phyloP scores from a whole-genome alignment of 345 rosid genomes.

The Lepidium sativum region DNA sequence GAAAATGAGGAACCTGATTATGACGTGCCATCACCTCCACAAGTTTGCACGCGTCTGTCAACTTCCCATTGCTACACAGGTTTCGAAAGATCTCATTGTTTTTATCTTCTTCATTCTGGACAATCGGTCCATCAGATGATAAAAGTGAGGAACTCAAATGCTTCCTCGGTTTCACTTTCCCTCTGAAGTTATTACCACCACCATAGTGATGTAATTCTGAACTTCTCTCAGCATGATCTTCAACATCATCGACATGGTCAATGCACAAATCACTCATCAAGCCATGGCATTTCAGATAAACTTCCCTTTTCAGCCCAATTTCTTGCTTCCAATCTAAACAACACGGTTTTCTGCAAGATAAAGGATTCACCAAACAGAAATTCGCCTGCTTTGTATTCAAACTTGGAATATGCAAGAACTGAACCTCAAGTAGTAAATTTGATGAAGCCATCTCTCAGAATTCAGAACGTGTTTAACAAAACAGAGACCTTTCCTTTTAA shows the following conservation, averaged over 20 bases:
- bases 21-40: slow-evolving; percentile 64
- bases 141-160: slow-evolving; percentile 1
- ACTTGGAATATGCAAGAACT: slow-evolving; percentile 20
- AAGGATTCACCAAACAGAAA: slow-evolving; percentile 10
- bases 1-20: slow-evolving; percentile 67
- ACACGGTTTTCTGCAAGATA: slow-evolving; percentile 5
- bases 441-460: slow-evolving; percentile 40
- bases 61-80: slow-evolving; percentile 48
- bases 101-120: slow-evolving; percentile 45
- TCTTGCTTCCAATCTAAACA: slow-evolving; percentile 23
- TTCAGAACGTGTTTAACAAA: background rate
- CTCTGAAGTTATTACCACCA: slow-evolving; percentile 22
- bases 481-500: background rate
- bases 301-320: slow-evolving; percentile 14
- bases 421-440: slow-evolving; percentile 31
- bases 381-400: slow-evolving; percentile 18
- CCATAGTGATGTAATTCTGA: slow-evolving; percentile 19
- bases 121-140: slow-evolving; percentile 38
- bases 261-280: slow-evolving; percentile 32
- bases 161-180: slow-evolving; percentile 20
- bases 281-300: slow-evolving; percentile 25
- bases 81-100: slow-evolving; percentile 59
- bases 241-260: slow-evolving; percentile 32
- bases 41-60: slow-evolving; percentile 46
- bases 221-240: slow-evolving; percentile 29